phyloP scores from a whole-genome alignment of 176 grass and related monocot species.

The Rhynchospora breviuscula region DNA sequence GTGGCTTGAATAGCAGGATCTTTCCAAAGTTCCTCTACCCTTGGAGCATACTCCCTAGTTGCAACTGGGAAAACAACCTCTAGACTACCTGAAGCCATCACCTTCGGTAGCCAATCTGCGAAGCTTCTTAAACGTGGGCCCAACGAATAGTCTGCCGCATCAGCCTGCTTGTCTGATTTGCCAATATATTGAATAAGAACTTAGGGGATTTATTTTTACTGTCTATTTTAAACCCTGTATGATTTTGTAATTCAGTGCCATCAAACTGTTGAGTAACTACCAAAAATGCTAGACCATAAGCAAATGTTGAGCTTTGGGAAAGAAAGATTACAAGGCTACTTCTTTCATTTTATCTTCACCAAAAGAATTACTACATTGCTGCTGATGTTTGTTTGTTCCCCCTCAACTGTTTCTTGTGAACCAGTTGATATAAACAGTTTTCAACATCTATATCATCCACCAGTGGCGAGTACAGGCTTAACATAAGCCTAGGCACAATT shows the following conservation, averaged over 20 bases:
- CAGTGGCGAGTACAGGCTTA: no score
- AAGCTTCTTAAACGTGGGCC: slow-evolving; percentile 58
- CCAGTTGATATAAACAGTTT: neutral
- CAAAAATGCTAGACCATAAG: neutral
- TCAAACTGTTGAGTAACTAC: slow-evolving; percentile 13
- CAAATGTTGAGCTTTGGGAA: neutral
- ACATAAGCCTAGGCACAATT: no score
- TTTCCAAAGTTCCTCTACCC: slow-evolving; percentile 97
- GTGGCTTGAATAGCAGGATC: slow-evolving; percentile 91
- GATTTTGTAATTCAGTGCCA: neutral
- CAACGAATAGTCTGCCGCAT: slow-evolving; percentile 53
- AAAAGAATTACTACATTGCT: neutral
- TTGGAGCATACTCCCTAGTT: slow-evolving; percentile 76
- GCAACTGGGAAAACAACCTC: slow-evolving; percentile 87
- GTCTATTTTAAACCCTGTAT: neutral
- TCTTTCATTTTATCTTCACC: neutral
- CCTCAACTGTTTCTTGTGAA: neutral
- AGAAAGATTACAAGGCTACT: neutral
- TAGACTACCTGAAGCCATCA: slow-evolving; percentile 84
- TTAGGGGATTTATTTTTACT: slow-evolving; percentile 7
- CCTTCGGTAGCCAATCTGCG: slow-evolving; percentile 88
- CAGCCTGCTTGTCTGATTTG: slow-evolving; percentile 27
- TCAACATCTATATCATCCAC: neutral
- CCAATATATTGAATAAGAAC: slow-evolving; percentile 27
- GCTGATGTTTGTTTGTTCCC: neutral